These are phyloP conservation scores for Oryza meyeriana DNA, from an alignment of 176 grass and related monocot species.

Conservation along the genomic window DNA sequence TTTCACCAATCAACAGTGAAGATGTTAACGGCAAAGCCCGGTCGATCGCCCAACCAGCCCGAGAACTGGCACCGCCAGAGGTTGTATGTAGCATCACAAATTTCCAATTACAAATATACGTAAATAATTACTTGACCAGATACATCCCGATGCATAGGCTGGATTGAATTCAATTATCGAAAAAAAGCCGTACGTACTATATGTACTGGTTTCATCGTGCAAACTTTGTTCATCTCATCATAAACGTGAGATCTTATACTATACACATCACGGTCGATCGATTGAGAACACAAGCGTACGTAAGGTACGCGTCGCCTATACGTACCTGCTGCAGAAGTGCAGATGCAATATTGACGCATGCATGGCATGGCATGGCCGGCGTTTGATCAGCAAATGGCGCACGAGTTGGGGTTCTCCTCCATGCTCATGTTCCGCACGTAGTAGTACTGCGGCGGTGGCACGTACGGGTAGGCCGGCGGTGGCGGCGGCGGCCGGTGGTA, in stretches of 20 bases:
- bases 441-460: conserved; percentile 35
- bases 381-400: conserved; percentile 49
- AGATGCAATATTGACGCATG: neutral
- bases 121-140: neutral
- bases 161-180: neutral
- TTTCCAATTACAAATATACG: neutral
- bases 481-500: conserved; percentile 38
- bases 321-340: neutral
- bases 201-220: neutral
- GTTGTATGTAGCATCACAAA: neutral
- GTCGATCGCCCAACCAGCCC: too few relatives aligned
- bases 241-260: conserved; percentile 5
- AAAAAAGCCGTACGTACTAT: neutral
- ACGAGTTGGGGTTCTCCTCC: conserved; percentile 90
- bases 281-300: neutral
- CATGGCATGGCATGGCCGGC: fast-evolving
- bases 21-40: too few relatives aligned
- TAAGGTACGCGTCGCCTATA: neutral
- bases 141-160: neutral
- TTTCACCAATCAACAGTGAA: too few relatives aligned
- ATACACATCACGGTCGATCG: conserved; percentile 19
- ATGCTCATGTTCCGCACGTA: conserved; percentile 61
- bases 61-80: neutral
- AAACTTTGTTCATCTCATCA: conserved; percentile 5
- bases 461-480: conserved; percentile 21